These are phyloP conservation scores for Leucocoprinus leucothites DNA, from an alignment of 768 basidiomycete species.

Conservation along the genomic window DNA sequence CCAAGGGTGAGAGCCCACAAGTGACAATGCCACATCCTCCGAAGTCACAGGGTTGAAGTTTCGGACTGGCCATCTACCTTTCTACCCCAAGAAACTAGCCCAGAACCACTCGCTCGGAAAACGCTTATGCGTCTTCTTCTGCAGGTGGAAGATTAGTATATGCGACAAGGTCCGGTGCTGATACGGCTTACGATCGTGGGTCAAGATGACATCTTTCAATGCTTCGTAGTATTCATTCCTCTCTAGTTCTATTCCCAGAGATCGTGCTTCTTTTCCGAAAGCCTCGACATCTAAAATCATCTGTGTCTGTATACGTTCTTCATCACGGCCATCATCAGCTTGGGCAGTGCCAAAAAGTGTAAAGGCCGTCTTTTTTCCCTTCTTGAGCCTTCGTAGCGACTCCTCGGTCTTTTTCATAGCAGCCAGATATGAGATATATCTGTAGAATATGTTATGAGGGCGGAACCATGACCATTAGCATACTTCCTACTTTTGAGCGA, in stretches of 20 bases:
- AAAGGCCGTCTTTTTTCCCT: constrained; percentile 75
- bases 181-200: constrained; percentile 31
- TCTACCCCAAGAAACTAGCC: too few relatives aligned
- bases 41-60: too few relatives aligned
- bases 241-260: constrained; percentile 62
- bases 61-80: too few relatives aligned
- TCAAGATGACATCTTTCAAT: constrained; percentile 60
- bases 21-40: too few relatives aligned
- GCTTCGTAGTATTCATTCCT: constrained; percentile 48
- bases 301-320: constrained; percentile 83
- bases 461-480: neutral
- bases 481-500: constrained; percentile 56
- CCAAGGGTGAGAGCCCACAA: too few relatives aligned
- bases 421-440: constrained; percentile 77
- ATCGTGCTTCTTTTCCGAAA: constrained; percentile 73
- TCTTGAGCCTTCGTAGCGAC: constrained; percentile 81
- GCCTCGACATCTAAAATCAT: constrained; percentile 85
- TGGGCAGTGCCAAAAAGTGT: constrained; percentile 71
- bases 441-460: constrained; percentile 22
- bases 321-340: constrained; percentile 71
- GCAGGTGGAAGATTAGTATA: too few relatives aligned
- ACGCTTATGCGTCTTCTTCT: neutral
- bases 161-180: too few relatives aligned
- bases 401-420: constrained; percentile 93
- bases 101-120: neutral